Percentiles rank a stretch among this genome's conserved stretches.
These are phyloP conservation scores for Gossypium lobatum DNA, from an alignment of 441 rosid genomes.

Conservation along the genomic window DNA sequence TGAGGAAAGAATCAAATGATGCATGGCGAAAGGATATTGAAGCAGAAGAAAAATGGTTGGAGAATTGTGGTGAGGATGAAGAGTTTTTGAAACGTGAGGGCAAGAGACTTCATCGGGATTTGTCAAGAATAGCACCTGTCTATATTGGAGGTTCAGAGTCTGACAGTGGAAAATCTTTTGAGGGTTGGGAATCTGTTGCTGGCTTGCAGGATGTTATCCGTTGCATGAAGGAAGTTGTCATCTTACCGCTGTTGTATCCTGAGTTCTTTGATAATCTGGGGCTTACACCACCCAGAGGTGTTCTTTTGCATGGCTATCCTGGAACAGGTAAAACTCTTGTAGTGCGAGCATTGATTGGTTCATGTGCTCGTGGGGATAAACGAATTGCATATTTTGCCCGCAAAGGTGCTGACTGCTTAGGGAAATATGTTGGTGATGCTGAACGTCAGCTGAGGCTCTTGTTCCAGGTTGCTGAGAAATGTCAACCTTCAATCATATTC, in stretches of 20 bases:
- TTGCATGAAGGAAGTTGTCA: conserved; percentile 96
- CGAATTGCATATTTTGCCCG: conserved; percentile 97
- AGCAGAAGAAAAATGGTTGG: conserved; percentile 97
- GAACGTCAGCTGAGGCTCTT: conserved; percentile 97
- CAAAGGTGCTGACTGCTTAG: conserved; percentile 98
- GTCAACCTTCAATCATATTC: conserved; percentile 96
- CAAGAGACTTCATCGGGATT: conserved; percentile 90
- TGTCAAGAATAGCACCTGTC: conserved; percentile 89
- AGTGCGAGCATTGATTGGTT: conserved; percentile 91
- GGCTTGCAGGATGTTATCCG: conserved; percentile 89
- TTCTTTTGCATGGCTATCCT: conserved; percentile 96
- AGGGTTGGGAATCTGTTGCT: conserved; percentile 99
- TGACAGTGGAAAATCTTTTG: conserved; percentile 51
- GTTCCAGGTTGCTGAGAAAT: conserved; percentile 98
- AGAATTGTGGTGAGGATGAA: conserved; percentile 98
- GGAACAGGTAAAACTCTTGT: conserved; percentile 98
- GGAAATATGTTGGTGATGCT: conserved; percentile 99
- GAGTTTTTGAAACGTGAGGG: conserved; percentile 96
- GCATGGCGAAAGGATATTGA: conserved; percentile 89
- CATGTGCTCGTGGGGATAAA: conserved; percentile 87
- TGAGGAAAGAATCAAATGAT: conserved; percentile 76
- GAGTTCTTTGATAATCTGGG: conserved; percentile 88
- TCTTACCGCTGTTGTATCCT: conserved; percentile 88
- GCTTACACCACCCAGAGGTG: conserved; percentile 93
- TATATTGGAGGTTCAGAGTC: conserved; percentile 80